phyloP scores from a whole-genome alignment of 169 alveolate genomes.

The Babesia gibsoni region DNA sequence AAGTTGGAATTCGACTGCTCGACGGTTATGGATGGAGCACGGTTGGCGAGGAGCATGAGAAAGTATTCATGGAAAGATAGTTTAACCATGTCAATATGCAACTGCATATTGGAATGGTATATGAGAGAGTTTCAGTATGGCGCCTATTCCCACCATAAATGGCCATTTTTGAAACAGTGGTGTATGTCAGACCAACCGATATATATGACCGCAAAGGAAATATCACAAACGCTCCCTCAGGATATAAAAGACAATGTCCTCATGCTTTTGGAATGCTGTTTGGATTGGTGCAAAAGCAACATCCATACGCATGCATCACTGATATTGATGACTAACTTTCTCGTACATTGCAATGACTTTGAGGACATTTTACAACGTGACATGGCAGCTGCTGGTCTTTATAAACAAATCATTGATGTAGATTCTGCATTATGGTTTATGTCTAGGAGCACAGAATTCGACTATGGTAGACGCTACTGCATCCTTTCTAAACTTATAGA shows the following conservation, averaged over 20 bases:
- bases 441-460: not conserved
- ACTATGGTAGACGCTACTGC: not conserved
- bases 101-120: conserved; percentile 11
- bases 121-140: not conserved
- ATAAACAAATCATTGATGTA: not conserved
- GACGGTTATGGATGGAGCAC: conserved; percentile 22
- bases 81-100: conserved; percentile 21
- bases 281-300: not conserved
- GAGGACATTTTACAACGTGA: conserved; percentile 23
- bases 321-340: not conserved
- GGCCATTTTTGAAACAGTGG: conserved; percentile 42
- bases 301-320: not conserved
- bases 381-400: not conserved
- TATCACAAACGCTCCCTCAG: not conserved
- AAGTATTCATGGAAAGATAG: not conserved
- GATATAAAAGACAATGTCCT: not conserved
- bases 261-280: conserved; percentile 4
- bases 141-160: not conserved
- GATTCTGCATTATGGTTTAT: conserved; percentile 1
- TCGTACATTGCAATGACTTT: conserved; percentile 4
- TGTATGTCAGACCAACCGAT: conserved; percentile 4
- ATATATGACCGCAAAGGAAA: not conserved
- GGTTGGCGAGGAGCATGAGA: conserved; percentile 20
- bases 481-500: no score
- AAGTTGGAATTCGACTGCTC: conserved; percentile 12